phyloP scores from a whole-genome alignment of 2,329 filamentous ascomycete genomes.

The Alternaria sp. region DNA sequence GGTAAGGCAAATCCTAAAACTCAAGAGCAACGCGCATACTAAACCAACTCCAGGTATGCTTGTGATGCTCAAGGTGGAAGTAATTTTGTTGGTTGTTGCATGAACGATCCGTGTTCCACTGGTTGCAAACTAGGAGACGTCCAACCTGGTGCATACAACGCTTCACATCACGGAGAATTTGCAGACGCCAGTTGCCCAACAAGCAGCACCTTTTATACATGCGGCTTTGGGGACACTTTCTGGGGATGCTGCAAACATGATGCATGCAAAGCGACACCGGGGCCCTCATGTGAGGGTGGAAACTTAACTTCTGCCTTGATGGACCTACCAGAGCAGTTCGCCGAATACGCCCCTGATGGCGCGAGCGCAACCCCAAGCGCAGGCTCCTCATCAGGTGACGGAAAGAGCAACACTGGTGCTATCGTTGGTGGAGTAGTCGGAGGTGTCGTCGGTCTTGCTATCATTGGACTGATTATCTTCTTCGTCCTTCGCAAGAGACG shows the following conservation, averaged over 20 bases:
- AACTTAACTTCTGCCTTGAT: too few species aligned
- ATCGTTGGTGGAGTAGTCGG: conserved; percentile 42
- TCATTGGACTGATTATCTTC: conserved; percentile 38
- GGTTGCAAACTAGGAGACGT: conserved; percentile 49
- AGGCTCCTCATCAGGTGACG: background rate
- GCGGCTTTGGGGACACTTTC: conserved; percentile 25
- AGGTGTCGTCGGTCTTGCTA: conserved; percentile 30
- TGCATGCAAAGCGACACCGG: conserved; percentile 40
- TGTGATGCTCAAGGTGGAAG: too few species aligned
- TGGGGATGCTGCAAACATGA: conserved; percentile 40
- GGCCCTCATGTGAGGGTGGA: conserved; percentile 33
- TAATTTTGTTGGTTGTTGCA: conserved; percentile 56
- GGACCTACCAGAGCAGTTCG: conserved; percentile 29
- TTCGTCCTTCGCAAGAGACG: conserved; percentile 30
- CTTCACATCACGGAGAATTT: conserved; percentile 40
- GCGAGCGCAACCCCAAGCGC: background rate
- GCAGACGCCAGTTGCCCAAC: too few species aligned
- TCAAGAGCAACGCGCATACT: conserved; percentile 1
- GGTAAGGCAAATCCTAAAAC: conserved; percentile 18
- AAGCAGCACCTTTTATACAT: too few species aligned
- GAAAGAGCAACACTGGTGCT: conserved; percentile 28
- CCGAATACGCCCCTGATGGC: conserved; percentile 18
- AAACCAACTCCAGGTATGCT: conserved; percentile 32
- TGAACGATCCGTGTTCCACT: conserved; percentile 47
- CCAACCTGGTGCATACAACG: conserved; percentile 44